Base-by-base conservation (phyloP, 441 rosid species). In the Brassica balearica region DNA sequence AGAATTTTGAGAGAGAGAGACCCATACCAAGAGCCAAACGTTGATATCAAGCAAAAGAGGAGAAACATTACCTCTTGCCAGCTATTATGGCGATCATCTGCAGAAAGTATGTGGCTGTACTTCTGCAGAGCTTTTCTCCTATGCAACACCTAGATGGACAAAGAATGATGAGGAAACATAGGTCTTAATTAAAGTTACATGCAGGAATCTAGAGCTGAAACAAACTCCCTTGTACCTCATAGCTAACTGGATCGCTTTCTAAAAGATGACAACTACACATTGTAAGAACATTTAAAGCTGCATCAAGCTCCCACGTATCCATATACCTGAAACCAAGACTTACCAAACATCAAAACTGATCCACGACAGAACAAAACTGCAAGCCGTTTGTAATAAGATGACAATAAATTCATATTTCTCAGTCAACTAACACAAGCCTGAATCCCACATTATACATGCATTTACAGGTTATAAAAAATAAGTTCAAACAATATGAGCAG, bases 221-320 rank as follows among this genome's bases (percentile, higher is more conserved):
- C 76, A 75, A 66, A 65, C 55, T 32, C 68, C 59, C 17, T 61
- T 72, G 14, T 74, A 96, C 99, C 97, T 96, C 94, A 82, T 76
- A 77, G 77, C 89, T 89, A 68, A 87, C 27, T 19, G 91, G 91
- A 83, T 96, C 92, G 20, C 82, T 83, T 70, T 88, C 85, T 75
- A 85, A 80, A 71, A 92, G 91, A 87, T 96, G 98, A 82, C 97
- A 96, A 83, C 98, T 85, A 88, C 98, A 96, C 99, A 96, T 96
- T 69, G 98, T 94, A 77, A 96, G 98, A 80, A 92, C 96, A 83
- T 96, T 96, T 81, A 96, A 78, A 56, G 97, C 98, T 25, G 95
- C 92, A 83, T 91, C 86, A 67, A 92, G 97, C 84, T 94, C 97
- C 99, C 99, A 96, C 67, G 89, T 77, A 78, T 89, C 88, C 91